These are phyloP conservation scores for Scedosporium boydii DNA, from an alignment of 2,329 filamentous ascomycete genomes.

Conservation along the genomic window DNA sequence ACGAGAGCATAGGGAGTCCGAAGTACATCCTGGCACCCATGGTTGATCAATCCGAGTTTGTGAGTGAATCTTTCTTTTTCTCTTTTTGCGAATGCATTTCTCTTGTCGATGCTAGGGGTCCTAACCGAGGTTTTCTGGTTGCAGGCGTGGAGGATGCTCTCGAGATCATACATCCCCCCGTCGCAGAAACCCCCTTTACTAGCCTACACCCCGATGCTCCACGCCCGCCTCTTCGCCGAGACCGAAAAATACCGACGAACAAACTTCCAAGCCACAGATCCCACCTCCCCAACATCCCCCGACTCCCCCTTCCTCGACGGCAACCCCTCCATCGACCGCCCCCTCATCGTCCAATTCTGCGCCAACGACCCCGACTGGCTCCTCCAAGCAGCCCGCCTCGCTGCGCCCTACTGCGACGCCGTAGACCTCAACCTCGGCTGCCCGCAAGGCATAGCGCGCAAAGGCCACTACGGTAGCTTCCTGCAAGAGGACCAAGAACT, in stretches of 20 bases:
- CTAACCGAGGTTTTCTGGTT: not conserved
- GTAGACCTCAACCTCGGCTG: constrained; percentile 94
- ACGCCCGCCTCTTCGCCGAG: constrained; percentile 80
- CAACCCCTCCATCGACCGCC: constrained; percentile 73
- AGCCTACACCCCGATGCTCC: constrained; percentile 93
- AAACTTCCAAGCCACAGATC: constrained; percentile 64
- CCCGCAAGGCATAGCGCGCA: constrained; percentile 87
- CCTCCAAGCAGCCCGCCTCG: constrained; percentile 66
- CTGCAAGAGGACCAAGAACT: constrained; percentile 85
- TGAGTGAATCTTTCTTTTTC: constrained; percentile 33
- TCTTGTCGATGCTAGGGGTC: constrained; percentile 8
- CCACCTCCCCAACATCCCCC: constrained; percentile 12
- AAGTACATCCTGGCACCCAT: constrained; percentile 90
- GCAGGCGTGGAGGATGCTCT: constrained; percentile 92
- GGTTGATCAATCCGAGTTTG: constrained; percentile 98
- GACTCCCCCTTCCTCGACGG: constrained; percentile 63
- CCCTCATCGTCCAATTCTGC: constrained; percentile 94
- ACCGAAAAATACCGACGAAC: constrained; percentile 64
- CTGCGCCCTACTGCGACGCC: constrained; percentile 83
- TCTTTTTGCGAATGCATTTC: not conserved
- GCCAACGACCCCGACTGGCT: constrained; percentile 76
- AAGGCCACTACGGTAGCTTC: constrained; percentile 88
- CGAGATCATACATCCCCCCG: constrained; percentile 77
- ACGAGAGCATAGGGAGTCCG: constrained; percentile 87
- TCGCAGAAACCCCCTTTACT: constrained; percentile 57